These are phyloP conservation scores for Steccherinum ochraceum DNA, from an alignment of 768 basidiomycete species.

Conservation along the genomic window DNA sequence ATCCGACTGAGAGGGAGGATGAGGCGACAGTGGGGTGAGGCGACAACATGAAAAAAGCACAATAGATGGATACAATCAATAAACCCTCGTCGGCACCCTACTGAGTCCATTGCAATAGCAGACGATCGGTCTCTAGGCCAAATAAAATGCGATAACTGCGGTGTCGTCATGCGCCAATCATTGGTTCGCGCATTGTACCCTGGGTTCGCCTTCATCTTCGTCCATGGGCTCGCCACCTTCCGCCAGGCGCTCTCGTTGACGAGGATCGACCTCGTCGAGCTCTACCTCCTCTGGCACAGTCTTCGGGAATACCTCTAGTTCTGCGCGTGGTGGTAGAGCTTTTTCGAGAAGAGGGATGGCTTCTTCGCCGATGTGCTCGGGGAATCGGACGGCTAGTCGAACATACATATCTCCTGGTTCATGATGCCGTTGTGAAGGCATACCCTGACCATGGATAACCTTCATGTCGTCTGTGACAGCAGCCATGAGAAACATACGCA, in stretches of 20 bases:
- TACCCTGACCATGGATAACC: constrained; percentile 90
- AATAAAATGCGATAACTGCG: neutral
- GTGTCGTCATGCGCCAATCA: constrained; percentile 25
- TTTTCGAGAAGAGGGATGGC: constrained; percentile 70
- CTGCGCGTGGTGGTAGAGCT: constrained; percentile 75
- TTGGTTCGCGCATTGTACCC: constrained; percentile 95
- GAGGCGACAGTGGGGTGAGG: neutral
- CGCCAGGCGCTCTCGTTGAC: constrained; percentile 40
- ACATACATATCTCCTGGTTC: constrained; percentile 92
- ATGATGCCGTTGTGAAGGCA: constrained; percentile 98
- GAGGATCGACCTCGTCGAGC: constrained; percentile 72
- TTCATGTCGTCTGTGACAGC: constrained; percentile 67
- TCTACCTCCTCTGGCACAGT: constrained; percentile 78
- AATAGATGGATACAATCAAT: constrained; percentile 11
- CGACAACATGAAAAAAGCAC: constrained; percentile 12
- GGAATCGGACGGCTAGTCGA: constrained; percentile 84
- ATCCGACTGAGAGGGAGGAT: constrained; percentile 6
- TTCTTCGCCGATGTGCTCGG: constrained; percentile 65
- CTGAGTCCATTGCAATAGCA: constrained; percentile 5
- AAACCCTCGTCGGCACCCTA: neutral
- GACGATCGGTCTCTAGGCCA: constrained; percentile 1
- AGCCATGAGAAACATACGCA: constrained; percentile 5
- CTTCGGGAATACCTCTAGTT: constrained; percentile 63
- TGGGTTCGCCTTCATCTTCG: constrained; percentile 85
- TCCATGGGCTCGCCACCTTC: constrained; percentile 83